These are phyloP conservation scores for Priceomyces carsonii DNA, from an alignment of 805 yeast species.

Conservation along the genomic window DNA sequence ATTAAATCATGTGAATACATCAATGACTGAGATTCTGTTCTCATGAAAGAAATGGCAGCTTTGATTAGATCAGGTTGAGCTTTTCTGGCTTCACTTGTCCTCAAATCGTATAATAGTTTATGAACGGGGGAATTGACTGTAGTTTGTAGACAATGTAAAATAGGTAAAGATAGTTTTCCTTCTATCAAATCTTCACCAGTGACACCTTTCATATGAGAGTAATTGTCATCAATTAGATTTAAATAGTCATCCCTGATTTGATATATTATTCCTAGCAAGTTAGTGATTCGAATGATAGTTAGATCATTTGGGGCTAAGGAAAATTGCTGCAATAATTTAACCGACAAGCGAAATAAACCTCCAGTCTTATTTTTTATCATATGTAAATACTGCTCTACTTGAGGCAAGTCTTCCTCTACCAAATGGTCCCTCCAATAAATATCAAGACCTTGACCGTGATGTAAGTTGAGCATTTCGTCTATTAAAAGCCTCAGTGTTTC, in stretches of 20 bases:
- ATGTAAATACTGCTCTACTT: conserved; percentile 52
- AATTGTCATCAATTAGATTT: conserved; percentile 56
- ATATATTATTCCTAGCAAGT: conserved; percentile 76
- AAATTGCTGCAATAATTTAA: conserved; percentile 55
- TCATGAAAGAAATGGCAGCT: conserved; percentile 23
- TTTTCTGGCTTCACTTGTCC: conserved; percentile 17
- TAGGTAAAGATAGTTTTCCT: conserved; percentile 87
- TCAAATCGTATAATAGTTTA: conserved; percentile 17
- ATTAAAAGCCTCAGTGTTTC: conserved; percentile 46
- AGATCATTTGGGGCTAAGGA: conserved; percentile 7
- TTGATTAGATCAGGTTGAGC: conserved; percentile 13
- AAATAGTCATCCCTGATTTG: conserved; percentile 85
- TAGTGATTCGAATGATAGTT: conserved; percentile 54
- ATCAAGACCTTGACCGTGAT: conserved; percentile 89
- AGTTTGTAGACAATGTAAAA: conserved; percentile 52
- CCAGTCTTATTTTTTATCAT: conserved; percentile 91
- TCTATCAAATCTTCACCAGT: conserved; percentile 83
- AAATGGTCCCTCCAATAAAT: conserved; percentile 78
- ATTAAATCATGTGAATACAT: conserved; percentile 24
- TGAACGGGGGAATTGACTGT: conserved; percentile 23
- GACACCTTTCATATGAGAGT: conserved; percentile 64
- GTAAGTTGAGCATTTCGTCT: conserved; percentile 78
- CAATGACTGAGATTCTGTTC: conserved; percentile 21
- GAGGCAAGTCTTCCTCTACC: conserved; percentile 18
- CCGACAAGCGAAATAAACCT: conserved; percentile 78